Evolutionary conservation across 2,329 filamentous ascomycete species (phyloP).

Genomic region (Alternaria hordeiaustralica): DNA sequence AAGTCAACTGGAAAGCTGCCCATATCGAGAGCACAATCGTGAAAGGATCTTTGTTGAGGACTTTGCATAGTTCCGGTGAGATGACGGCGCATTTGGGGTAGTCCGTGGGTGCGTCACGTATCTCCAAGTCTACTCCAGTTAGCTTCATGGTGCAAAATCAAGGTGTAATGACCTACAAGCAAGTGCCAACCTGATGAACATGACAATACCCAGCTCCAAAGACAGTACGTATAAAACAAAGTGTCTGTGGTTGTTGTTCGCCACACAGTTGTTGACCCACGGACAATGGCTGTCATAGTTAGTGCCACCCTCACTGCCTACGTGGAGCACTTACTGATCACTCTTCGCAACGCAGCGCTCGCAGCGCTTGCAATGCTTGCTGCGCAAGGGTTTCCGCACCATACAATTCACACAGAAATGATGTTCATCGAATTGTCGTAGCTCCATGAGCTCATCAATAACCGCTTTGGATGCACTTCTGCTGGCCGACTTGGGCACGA

Average conservation of each 20-base stretch:
- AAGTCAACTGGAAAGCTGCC: slow-evolving; percentile 83
- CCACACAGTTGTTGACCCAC: slow-evolving; percentile 97
- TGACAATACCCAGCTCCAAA: slow-evolving; percentile 75
- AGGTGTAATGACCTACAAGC: slow-evolving; percentile 63
- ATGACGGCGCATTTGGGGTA: slow-evolving; percentile 72
- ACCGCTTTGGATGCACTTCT: slow-evolving; percentile 87
- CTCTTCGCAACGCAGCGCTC: slow-evolving; percentile 93
- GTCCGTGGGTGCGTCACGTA: slow-evolving; percentile 59
- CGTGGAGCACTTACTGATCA: slow-evolving; percentile 75
- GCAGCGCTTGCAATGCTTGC: slow-evolving; percentile 94
- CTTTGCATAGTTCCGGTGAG: slow-evolving; percentile 73
- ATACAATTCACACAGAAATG: slow-evolving; percentile 96
- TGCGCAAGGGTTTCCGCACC: slow-evolving; percentile 88
- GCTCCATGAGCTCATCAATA: slow-evolving; percentile 82
- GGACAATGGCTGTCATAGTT: slow-evolving; percentile 79
- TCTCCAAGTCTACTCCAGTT: slow-evolving; percentile 66
- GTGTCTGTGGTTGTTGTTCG: slow-evolving; percentile 93
- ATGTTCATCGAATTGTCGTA: slow-evolving; percentile 90
- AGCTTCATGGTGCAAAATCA: slow-evolving; percentile 12
- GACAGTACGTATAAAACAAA: slow-evolving; percentile 89
- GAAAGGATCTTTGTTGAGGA: slow-evolving; percentile 82
- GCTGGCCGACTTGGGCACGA: slow-evolving; percentile 87
- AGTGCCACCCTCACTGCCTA: slow-evolving; percentile 10
- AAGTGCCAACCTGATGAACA: slow-evolving; percentile 75
- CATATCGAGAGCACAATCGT: slow-evolving; percentile 81